phyloP scores from a whole-genome alignment of 1,139 yeast genomes.

The Geotrichum phurueaensis region DNA sequence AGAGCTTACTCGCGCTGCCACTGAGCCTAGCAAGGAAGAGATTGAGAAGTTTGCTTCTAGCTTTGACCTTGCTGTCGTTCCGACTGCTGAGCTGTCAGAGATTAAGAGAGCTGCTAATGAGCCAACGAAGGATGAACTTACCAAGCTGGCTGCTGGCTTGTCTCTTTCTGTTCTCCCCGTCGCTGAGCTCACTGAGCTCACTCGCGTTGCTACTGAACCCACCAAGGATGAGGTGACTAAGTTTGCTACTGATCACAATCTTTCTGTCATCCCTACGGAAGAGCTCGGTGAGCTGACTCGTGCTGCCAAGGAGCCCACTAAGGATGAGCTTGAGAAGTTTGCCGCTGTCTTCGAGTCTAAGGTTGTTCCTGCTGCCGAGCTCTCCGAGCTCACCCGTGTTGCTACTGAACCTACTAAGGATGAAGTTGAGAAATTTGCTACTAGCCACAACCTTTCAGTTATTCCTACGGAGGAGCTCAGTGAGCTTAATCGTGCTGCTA shows the following conservation, averaged over 20 bases:
- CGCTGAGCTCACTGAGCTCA: constrained; percentile 9
- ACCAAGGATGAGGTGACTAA: constrained; percentile 21
- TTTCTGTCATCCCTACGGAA: constrained; percentile 25
- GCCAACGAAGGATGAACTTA: constrained; percentile 19
- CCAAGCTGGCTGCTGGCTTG: background rate
- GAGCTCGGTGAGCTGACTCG: constrained; percentile 25
- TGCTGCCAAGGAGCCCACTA: constrained; percentile 24
- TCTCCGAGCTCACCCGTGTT: background rate
- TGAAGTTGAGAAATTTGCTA: constrained; percentile 36
- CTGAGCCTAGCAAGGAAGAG: constrained; percentile 26
- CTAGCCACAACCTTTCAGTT: constrained; percentile 18
- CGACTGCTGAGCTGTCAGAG: constrained; percentile 22
- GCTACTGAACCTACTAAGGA: constrained; percentile 39
- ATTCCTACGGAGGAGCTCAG: constrained; percentile 26
- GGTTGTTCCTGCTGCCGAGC: constrained; percentile 22
- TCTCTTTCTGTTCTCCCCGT: constrained; percentile 29
- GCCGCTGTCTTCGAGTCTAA: constrained; percentile 34
- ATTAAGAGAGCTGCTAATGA: constrained; percentile 8
- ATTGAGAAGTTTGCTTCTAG: constrained; percentile 37
- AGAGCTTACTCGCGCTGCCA: constrained; percentile 22
- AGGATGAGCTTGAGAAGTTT: constrained; percentile 29
- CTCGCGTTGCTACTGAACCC: constrained; percentile 18
- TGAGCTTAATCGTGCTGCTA: constrained; percentile 19
- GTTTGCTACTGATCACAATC: constrained; percentile 14
- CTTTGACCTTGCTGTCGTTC: constrained; percentile 23